Conservation (phyloP, 768 basidiomycete genomes). For the Gymnopilus dilepis region DNA sequence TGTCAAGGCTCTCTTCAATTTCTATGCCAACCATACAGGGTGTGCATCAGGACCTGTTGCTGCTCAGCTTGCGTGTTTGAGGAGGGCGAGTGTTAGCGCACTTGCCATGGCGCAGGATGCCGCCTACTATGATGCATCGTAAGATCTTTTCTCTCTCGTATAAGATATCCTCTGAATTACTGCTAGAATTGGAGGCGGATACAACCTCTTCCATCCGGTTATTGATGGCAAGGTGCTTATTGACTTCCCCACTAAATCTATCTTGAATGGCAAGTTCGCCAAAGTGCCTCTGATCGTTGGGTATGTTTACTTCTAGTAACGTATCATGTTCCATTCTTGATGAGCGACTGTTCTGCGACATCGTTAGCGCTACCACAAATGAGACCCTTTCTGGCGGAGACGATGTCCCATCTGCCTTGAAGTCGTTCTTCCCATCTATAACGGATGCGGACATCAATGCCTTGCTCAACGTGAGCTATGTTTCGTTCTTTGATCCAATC, state of each 20-base stretch:
- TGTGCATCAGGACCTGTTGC: constrained; percentile 45
- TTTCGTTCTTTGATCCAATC: neutral
- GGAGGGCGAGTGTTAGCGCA: constrained; percentile 54
- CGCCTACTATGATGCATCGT: constrained; percentile 46
- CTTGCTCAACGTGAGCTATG: constrained; percentile 38
- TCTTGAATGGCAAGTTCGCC: constrained; percentile 50
- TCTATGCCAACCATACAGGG: constrained; percentile 53
- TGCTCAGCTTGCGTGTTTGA: constrained; percentile 50
- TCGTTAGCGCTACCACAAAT: constrained; percentile 61
- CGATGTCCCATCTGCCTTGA: constrained; percentile 42
- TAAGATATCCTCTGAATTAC: neutral
- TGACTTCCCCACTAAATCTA: constrained; percentile 52
- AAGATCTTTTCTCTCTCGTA: constrained; percentile 20
- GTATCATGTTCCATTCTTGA: neutral
- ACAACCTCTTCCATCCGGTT: constrained; percentile 56
- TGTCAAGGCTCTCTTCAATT: constrained; percentile 55
- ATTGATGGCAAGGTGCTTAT: constrained; percentile 58
- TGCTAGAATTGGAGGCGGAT: constrained; percentile 44
- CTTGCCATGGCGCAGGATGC: constrained; percentile 61
- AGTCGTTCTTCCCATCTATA: constrained; percentile 50
- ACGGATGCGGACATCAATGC: constrained; percentile 43
- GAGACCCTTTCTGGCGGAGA: constrained; percentile 55
- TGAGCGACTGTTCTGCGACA: neutral
- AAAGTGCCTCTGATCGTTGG: constrained; percentile 64
- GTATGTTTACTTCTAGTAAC: constrained; percentile 36